Percentiles rank a stretch among this genome's conserved stretches.
phyloP scores from a whole-genome alignment of 495 filamentous ascomycete genomes.

The Jackrogersella multiformis region DNA sequence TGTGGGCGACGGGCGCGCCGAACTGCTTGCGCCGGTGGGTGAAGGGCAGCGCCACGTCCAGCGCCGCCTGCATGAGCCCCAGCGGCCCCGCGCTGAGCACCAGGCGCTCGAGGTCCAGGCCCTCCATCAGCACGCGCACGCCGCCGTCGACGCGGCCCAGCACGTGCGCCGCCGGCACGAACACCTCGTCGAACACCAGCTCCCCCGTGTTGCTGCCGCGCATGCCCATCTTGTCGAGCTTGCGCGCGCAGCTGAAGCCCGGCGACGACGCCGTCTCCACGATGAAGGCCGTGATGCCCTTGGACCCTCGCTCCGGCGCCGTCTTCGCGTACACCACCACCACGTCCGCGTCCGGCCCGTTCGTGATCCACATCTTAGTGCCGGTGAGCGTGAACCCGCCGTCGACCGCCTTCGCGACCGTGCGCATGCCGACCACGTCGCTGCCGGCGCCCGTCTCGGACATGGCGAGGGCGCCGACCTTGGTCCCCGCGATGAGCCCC shows the following conservation, averaged over 20 bases:
- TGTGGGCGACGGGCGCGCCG: constrained; percentile 84
- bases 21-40: constrained; percentile 92
- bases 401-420: constrained; percentile 77
- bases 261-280: constrained; percentile 75
- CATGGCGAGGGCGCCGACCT: constrained; percentile 94
- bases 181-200: constrained; percentile 90
- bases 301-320: constrained; percentile 77
- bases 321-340: constrained; percentile 98
- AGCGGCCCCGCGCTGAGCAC: constrained; percentile 93
- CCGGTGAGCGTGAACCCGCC: constrained; percentile 89
- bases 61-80: constrained; percentile 91
- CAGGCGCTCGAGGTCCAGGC: constrained; percentile 90
- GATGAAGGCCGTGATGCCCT: constrained; percentile 95
- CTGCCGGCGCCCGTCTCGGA: constrained; percentile 89
- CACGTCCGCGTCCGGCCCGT: constrained; percentile 90
- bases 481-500: constrained; percentile 80
- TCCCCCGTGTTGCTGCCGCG: constrained; percentile 96
- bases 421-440: constrained; percentile 97
- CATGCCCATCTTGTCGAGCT: constrained; percentile 99
- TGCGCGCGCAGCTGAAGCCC: constrained; percentile 88
- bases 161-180: constrained; percentile 83
- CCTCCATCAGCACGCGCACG: constrained; percentile 94
- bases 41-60: constrained; percentile 90
- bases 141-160: constrained; percentile 83
- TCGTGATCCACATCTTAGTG: constrained; percentile 99